Percentiles rank a stretch among this genome's conserved stretches.
Conservation (phyloP, 2,329 filamentous ascomycete species). For the Monilinia fructigena region DNA sequence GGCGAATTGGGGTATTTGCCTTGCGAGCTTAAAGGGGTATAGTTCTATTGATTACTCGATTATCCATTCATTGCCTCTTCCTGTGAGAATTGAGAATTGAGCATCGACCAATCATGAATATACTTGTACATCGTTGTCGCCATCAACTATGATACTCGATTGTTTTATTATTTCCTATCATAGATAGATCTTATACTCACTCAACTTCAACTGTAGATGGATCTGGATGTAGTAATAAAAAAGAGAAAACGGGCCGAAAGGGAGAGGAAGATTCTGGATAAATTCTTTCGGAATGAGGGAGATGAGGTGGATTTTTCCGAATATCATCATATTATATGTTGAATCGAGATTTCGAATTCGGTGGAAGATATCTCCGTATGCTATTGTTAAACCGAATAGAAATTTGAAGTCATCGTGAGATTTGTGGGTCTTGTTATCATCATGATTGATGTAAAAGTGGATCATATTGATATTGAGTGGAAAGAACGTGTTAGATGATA, state of each 20-base stretch:
- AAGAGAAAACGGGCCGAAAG: slow-evolving; percentile 5
- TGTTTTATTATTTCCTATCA: not conserved
- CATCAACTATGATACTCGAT: no score
- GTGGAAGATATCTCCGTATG: not conserved
- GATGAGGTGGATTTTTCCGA: not conserved
- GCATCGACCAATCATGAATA: no score
- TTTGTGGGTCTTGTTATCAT: not conserved
- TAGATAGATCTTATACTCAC: not conserved
- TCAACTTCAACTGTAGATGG: not conserved
- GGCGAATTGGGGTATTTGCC: no score
- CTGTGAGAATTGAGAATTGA: no score
- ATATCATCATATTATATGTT: not conserved
- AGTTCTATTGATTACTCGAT: no score
- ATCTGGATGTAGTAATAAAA: not conserved
- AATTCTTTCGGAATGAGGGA: not conserved
- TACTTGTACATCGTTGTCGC: no score
- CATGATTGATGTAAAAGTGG: not conserved
- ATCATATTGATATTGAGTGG: not conserved
- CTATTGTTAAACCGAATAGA: not conserved
- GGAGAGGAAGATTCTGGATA: not conserved
- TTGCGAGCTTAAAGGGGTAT: no score
- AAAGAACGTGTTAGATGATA: not conserved
- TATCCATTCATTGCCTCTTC: no score
- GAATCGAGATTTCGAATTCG: not conserved
- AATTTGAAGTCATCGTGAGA: slow-evolving; percentile 17